phyloP scores from a whole-genome alignment of 768 basidiomycete species.

The Leccinum obscurum region DNA sequence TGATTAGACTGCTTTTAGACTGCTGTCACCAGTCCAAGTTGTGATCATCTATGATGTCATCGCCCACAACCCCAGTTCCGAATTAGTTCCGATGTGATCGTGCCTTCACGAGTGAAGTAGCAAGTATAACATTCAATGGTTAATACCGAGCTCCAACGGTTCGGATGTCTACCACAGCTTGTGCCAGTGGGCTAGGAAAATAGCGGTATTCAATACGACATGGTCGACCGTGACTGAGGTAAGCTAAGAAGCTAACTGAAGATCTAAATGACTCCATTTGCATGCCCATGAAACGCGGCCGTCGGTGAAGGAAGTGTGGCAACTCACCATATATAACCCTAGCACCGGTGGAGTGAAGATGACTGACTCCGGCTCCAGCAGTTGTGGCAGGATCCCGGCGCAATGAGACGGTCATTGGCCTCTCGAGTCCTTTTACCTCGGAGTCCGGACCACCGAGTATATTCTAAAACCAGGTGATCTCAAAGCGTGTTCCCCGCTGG shows the following conservation, averaged over 20 bases:
- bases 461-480: neutral
- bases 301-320: neutral
- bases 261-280: neutral
- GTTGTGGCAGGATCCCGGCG: no score
- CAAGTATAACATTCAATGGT: neutral
- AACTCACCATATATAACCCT: conserved; percentile 11
- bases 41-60: neutral
- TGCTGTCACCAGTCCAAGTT: no score
- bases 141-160: conserved; percentile 1
- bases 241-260: no score
- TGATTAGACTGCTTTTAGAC: no score
- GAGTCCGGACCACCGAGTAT: neutral
- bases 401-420: no score
- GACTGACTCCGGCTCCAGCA: no score
- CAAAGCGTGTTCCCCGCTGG: neutral
- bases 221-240: neutral
- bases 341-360: conserved; percentile 12
- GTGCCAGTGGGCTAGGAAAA: conserved; percentile 9
- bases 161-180: conserved; percentile 20
- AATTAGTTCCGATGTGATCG: neutral
- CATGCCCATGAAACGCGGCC: neutral
- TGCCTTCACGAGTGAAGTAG: neutral
- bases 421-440: neutral
- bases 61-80: neutral
- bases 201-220: neutral